A percentile compares a stretch with the other conserved stretches of the same genome.
Evolutionary conservation across 768 basidiomycete species (phyloP).

Genomic region (Roridomyces roridus): DNA sequence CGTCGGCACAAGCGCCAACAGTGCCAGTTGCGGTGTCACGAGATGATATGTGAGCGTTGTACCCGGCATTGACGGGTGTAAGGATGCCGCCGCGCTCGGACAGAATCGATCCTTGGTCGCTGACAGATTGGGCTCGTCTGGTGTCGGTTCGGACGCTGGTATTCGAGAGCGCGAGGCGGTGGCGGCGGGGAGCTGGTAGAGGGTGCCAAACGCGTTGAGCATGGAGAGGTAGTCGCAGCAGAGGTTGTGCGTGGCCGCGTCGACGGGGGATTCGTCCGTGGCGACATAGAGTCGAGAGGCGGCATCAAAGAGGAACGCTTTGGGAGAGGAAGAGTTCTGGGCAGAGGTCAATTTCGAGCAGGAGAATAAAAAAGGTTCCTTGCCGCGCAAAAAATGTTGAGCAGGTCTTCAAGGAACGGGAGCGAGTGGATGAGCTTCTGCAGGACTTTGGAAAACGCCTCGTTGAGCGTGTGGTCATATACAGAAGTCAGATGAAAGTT

Average conservation of each 20-base stretch:
- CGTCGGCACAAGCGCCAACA: constrained; percentile 77
- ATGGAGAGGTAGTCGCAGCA: constrained; percentile 92
- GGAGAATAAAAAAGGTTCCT: constrained; percentile 25
- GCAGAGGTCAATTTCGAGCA: background rate
- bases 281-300: constrained; percentile 89
- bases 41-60: constrained; percentile 87
- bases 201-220: constrained; percentile 81
- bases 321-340: constrained; percentile 91
- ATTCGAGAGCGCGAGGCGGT: constrained; percentile 35
- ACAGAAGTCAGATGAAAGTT: constrained; percentile 94
- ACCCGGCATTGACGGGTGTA: constrained; percentile 63
- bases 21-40: constrained; percentile 73
- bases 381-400: constrained; percentile 86
- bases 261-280: constrained; percentile 91
- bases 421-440: constrained; percentile 87
- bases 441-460: constrained; percentile 89
- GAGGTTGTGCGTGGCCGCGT: constrained; percentile 84
- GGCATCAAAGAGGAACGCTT: constrained; percentile 92
- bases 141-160: constrained; percentile 19
- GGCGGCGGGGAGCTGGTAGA: constrained; percentile 73
- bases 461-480: constrained; percentile 90
- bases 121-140: constrained; percentile 18
- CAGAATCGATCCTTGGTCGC: constrained; percentile 59
- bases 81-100: constrained; percentile 70
- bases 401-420: constrained; percentile 84